Conservation (phyloP, 2,329 filamentous ascomycete genomes). For the Apiospora saccharicola region DNA sequence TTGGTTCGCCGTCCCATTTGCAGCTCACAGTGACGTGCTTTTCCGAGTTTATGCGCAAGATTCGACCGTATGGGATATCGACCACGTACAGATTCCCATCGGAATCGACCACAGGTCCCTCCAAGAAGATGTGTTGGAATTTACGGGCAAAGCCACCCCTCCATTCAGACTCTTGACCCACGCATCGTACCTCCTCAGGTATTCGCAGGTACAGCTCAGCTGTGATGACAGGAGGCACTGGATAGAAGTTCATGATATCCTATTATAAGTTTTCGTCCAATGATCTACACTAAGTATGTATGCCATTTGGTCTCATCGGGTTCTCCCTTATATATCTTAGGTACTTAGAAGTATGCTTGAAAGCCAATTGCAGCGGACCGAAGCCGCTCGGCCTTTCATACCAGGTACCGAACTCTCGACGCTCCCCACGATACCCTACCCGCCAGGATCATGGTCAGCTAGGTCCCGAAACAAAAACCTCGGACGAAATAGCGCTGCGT, state of each 20-base stretch:
- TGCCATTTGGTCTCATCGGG: background rate
- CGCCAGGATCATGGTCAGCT: background rate
- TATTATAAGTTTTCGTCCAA: background rate
- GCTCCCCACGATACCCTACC: background rate
- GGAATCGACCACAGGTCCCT: constrained; percentile 45
- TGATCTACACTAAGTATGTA: too few relatives aligned
- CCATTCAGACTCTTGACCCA: constrained; percentile 47
- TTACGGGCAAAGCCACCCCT: constrained; percentile 44
- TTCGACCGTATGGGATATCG: constrained; percentile 49
- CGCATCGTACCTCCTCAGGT: constrained; percentile 44
- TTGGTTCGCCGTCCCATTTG: constrained; percentile 50
- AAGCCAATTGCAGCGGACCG: background rate
- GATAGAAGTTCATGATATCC: constrained; percentile 45
- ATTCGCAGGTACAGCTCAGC: constrained; percentile 47
- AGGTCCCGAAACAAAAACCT: background rate
- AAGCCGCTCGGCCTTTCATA: background rate
- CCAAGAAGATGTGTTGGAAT: constrained; percentile 50
- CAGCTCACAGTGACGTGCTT: constrained; percentile 42
- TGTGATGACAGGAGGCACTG: constrained; percentile 41
- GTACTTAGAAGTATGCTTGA: background rate
- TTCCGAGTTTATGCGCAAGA: constrained; percentile 42
- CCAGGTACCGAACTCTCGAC: background rate
- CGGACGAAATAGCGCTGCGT: background rate
- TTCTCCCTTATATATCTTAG: background rate
- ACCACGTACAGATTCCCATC: constrained; percentile 47